These are phyloP conservation scores for Tylopilus felleus DNA, from an alignment of 768 basidiomycete species.

Conservation along the genomic window DNA sequence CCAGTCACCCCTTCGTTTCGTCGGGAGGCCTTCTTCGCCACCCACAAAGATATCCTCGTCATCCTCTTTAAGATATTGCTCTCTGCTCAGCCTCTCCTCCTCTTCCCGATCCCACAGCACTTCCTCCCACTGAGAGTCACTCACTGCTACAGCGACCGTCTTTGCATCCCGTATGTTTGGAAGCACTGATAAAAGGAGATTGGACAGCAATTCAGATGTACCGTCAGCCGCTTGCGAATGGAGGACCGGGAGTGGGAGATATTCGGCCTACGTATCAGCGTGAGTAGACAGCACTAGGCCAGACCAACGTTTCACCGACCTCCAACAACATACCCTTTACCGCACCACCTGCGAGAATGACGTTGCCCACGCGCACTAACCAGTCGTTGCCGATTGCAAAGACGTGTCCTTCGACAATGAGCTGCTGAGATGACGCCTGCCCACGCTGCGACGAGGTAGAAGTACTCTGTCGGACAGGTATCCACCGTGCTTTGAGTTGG, in stretches of 20 bases:
- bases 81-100: constrained; percentile 38
- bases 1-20: constrained; percentile 64
- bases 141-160: constrained; percentile 74
- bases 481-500: constrained; percentile 75
- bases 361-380: constrained; percentile 77
- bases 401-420: constrained; percentile 71
- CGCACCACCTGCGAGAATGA: constrained; percentile 68
- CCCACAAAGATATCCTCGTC: constrained; percentile 58
- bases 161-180: constrained; percentile 71
- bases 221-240: constrained; percentile 62
- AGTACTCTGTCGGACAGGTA: constrained; percentile 56
- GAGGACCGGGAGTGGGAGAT: constrained; percentile 70
- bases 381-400: constrained; percentile 79
- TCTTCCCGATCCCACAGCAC: constrained; percentile 74
- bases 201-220: constrained; percentile 70
- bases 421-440: constrained; percentile 55
- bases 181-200: constrained; percentile 69
- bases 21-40: constrained; percentile 53
- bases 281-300: constrained; percentile 3
- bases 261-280: constrained; percentile 60
- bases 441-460: constrained; percentile 39
- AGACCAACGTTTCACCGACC: constrained; percentile 37
- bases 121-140: constrained; percentile 78
- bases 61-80: constrained; percentile 20
- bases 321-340: constrained; percentile 84